Evolutionary conservation across 2,329 filamentous ascomycete genomes (phyloP), one percentile per base, ranked within the genome.

Genomic region (Aspergillus pseudoglaucus): DNA sequence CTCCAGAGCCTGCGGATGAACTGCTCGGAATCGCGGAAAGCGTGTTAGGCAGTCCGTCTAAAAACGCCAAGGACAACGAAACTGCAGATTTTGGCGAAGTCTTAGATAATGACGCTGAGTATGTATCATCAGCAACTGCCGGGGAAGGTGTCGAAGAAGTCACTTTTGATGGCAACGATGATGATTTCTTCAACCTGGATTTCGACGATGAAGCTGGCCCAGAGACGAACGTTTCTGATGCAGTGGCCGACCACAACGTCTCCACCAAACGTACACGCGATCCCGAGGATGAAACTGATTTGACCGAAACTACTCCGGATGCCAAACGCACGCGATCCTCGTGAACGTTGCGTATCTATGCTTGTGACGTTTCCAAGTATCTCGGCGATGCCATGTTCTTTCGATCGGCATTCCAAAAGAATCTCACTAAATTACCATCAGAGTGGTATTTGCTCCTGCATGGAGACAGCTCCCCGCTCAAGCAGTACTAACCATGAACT

Each of bases 271-370:
- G 66, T 20, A 53, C 61, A n/a, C 66, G 66, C 41, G 64, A 64
- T 25, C 54, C 56, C 18, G 66, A 68, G 46, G 66, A 68, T 35
- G 66, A 67, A 39, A 55, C 60, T 49, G 64, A 56, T 46, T 46
- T 59, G 48, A 56, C 48, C 32, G 58, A 57, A 54, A 54, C 46
- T 25, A 50, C 53, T 35, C 49, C 57, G 68, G 77, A 77, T 61
- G 61, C 69, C 64, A 81, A 79, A 68, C 78, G 78, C 58, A 73
- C 71, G 60, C 76, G 77, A 48, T 71, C 72, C 56, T 72, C 67
- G 64, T 65, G 54, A 64, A 54, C 22, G 38, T 46, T 43, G 20
- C 33, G 22, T 32, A 35, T 33, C 40, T 47, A 52, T 45, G 30
- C 18, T 22, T 39, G 8, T 39, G 15, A 18, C 12, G 3, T 14